Conservation (phyloP, 2,329 filamentous ascomycete genomes). For the Karstenula rhodostoma region DNA sequence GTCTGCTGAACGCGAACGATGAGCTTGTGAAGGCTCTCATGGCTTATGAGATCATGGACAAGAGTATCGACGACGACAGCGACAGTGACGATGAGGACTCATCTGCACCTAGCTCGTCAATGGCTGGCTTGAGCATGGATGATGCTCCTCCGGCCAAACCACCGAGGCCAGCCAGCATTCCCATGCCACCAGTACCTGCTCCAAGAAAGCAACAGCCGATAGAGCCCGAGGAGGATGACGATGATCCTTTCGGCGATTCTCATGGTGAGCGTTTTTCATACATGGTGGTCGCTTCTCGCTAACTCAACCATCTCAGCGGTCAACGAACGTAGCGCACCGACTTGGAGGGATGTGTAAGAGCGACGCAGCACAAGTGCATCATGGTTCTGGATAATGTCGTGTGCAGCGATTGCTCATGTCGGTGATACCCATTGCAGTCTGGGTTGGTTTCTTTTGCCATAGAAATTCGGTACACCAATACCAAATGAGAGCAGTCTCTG, state of each 20-base stretch:
- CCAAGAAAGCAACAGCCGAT: slow-evolving; percentile 58
- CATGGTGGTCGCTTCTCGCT: slow-evolving; percentile 14
- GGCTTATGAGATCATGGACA: slow-evolving; percentile 92
- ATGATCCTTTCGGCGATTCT: slow-evolving; percentile 85
- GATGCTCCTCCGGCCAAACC: slow-evolving; percentile 58
- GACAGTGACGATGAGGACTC: slow-evolving; percentile 64
- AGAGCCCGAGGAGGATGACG: slow-evolving; percentile 68
- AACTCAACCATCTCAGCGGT: slow-evolving; percentile 53
- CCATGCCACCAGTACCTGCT: slow-evolving; percentile 43
- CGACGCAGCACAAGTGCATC: neutral
- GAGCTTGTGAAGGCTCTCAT: slow-evolving; percentile 93
- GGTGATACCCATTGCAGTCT: slow-evolving; percentile 15
- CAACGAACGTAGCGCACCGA: slow-evolving; percentile 47
- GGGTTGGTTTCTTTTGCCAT: slow-evolving; percentile 4
- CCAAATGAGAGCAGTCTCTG: slow-evolving; percentile 13
- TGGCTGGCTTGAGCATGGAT: slow-evolving; percentile 56
- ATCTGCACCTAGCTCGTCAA: slow-evolving; percentile 41
- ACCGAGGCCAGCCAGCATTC: slow-evolving; percentile 55
- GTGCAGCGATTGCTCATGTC: neutral
- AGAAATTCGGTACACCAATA: slow-evolving; percentile 10
- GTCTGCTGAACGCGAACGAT: slow-evolving; percentile 92
- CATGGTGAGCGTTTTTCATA: slow-evolving; percentile 60
- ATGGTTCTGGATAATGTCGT: neutral
- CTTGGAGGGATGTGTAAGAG: slow-evolving; percentile 52
- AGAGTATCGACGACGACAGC: slow-evolving; percentile 77